Evolutionary conservation across 2,329 filamentous ascomycete genomes (phyloP).

Genomic region (Beauveria medogensis): DNA sequence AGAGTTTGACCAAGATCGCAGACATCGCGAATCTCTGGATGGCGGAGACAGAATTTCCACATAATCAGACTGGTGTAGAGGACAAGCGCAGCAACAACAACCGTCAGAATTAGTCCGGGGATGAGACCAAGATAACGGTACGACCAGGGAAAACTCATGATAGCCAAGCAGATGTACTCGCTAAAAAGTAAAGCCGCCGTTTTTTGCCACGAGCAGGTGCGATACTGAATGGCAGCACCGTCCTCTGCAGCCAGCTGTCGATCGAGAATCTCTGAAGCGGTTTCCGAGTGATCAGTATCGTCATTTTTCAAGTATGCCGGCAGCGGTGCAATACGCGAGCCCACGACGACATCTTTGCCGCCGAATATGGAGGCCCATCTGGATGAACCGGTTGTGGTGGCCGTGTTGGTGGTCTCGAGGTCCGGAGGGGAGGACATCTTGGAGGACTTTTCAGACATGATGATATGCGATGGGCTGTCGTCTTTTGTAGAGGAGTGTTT

Average conservation of each 20-base stretch:
- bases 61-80: constrained; percentile 60
- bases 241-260: constrained; percentile 70
- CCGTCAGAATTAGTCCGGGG: constrained; percentile 73
- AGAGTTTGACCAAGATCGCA: constrained; percentile 95
- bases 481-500: not conserved
- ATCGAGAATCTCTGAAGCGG: constrained; percentile 40
- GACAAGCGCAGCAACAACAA: constrained; percentile 68
- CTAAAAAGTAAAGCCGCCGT: constrained; percentile 86
- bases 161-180: constrained; percentile 85
- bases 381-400: constrained; percentile 17
- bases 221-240: constrained; percentile 76
- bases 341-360: constrained; percentile 33
- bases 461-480: constrained; percentile 19
- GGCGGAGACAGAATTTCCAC: constrained; percentile 84
- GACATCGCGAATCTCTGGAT: constrained; percentile 85
- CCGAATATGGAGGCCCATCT: constrained; percentile 30
- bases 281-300: constrained; percentile 36
- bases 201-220: constrained; percentile 93
- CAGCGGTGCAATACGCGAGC: constrained; percentile 43
- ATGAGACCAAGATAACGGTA: constrained; percentile 83
- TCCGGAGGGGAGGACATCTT: constrained; percentile 8
- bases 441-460: constrained; percentile 11
- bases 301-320: constrained; percentile 31
- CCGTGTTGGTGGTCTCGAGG: constrained; percentile 9
- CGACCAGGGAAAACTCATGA: constrained; percentile 94